phyloP scores from a whole-genome alignment of 768 basidiomycete genomes.

The Strobilomyces confusus region DNA sequence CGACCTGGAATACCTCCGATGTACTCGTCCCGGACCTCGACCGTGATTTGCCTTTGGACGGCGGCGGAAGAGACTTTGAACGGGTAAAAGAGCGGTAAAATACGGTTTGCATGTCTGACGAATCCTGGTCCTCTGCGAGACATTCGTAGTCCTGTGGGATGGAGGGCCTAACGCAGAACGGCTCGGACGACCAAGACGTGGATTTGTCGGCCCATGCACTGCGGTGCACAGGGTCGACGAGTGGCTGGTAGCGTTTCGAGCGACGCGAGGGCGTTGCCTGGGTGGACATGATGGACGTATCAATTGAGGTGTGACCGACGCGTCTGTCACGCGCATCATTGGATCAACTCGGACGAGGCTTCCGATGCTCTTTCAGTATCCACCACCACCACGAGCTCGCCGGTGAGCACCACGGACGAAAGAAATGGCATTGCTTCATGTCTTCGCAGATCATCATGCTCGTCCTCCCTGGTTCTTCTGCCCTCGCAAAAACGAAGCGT shows the following conservation, averaged over 20 bases:
- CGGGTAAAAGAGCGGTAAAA: slow-evolving; percentile 32
- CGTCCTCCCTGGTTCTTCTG: slow-evolving; percentile 71
- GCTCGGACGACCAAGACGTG: slow-evolving; percentile 26
- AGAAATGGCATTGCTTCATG: not conserved
- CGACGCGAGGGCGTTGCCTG: slow-evolving; percentile 33
- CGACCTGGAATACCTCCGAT: slow-evolving; percentile 44
- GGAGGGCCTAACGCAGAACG: slow-evolving; percentile 19
- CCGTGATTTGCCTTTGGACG: slow-evolving; percentile 14
- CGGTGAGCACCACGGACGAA: slow-evolving; percentile 8
- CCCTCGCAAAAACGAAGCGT: slow-evolving; percentile 67
- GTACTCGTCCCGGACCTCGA: slow-evolving; percentile 5
- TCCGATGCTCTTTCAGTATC: slow-evolving; percentile 2
- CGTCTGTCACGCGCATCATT: slow-evolving; percentile 22
- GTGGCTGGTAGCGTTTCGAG: slow-evolving; percentile 34
- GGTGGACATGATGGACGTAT: slow-evolving; percentile 11
- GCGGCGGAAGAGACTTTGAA: slow-evolving; percentile 8
- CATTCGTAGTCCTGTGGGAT: slow-evolving; percentile 25
- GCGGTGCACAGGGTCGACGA: slow-evolving; percentile 28
- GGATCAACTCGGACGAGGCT: slow-evolving; percentile 4
- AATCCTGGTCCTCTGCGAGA: slow-evolving; percentile 25
- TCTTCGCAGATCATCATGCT: slow-evolving; percentile 52
- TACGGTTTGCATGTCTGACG: slow-evolving; percentile 17
- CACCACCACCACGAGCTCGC: slow-evolving; percentile 3
- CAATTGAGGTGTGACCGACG: slow-evolving; percentile 9
- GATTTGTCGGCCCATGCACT: slow-evolving; percentile 27